A percentile compares a stretch with the other conserved stretches of the same genome.
phyloP scores from a whole-genome alignment of 2,329 filamentous ascomycete genomes.

The Orbilia ellipsospora region DNA sequence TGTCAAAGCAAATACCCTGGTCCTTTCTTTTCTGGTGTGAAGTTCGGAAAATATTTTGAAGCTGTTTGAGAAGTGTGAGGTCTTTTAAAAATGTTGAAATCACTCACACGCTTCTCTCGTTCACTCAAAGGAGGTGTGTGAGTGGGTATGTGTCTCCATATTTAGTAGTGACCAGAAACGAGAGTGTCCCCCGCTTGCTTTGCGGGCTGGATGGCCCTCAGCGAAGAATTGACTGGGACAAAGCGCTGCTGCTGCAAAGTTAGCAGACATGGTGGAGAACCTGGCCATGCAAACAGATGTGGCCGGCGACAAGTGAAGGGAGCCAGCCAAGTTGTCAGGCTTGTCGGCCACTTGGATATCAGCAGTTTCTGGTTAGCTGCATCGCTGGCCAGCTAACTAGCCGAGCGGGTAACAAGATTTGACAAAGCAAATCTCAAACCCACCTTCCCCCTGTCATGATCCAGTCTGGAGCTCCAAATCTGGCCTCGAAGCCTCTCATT shows the following conservation, averaged over 20 bases:
- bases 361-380: constrained; percentile 49
- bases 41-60: constrained; percentile 23
- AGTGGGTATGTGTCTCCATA: constrained; percentile 42
- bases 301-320: constrained; percentile 51
- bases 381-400: constrained; percentile 51
- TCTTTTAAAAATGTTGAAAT: no score
- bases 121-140: constrained; percentile 22
- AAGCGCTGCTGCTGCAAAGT: constrained; percentile 9
- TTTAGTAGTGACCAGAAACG: constrained; percentile 47
- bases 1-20: background rate
- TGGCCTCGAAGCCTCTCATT: constrained; percentile 11
- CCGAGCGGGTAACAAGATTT: constrained; percentile 48
- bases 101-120: background rate
- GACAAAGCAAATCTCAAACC: constrained; percentile 15
- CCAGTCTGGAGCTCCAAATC: constrained; percentile 44
- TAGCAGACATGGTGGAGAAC: constrained; percentile 5
- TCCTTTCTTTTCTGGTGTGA: constrained; percentile 28
- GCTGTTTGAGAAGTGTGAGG: constrained; percentile 10
- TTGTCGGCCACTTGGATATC: constrained; percentile 10
- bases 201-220: constrained; percentile 3
- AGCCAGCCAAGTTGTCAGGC: constrained; percentile 30
- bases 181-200: constrained; percentile 28
- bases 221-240: background rate
- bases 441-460: background rate
- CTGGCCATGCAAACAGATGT: constrained; percentile 23